Percentiles rank a stretch among this genome's conserved stretches.
These are phyloP conservation scores for Jamesozyma spencerorum DNA, from an alignment of 805 yeast genomes.

Conservation along the genomic window DNA sequence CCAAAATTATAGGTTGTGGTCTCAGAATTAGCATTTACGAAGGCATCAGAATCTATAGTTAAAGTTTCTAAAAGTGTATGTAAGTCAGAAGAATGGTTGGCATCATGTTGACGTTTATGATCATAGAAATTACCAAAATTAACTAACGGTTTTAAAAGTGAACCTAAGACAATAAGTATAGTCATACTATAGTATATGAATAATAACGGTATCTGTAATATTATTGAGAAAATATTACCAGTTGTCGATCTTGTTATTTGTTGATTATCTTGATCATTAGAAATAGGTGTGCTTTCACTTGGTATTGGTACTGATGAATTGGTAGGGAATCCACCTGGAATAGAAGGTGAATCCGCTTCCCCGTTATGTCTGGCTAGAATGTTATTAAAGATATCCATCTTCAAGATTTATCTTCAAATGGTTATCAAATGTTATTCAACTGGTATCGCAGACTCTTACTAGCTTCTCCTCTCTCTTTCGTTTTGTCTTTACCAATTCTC, in stretches of 20 bases:
- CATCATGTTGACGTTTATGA: slow-evolving; percentile 9
- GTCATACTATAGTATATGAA: slow-evolving; percentile 4
- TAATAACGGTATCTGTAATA: slow-evolving; percentile 7
- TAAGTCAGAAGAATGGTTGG: slow-evolving; percentile 10
- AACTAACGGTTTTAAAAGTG: slow-evolving; percentile 16
- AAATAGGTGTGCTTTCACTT: background rate
- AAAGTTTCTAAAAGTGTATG: slow-evolving; percentile 12
- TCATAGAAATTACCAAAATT: slow-evolving; percentile 18
- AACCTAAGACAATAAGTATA: background rate
- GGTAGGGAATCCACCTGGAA: slow-evolving; percentile 8
- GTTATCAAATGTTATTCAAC: too few species aligned
- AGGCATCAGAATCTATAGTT: slow-evolving; percentile 8
- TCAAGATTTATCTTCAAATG: too few species aligned
- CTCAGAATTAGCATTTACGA: background rate
- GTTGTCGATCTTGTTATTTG: background rate
- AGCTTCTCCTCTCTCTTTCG: too few species aligned
- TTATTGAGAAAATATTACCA: background rate
- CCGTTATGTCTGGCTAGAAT: background rate
- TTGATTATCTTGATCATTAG: background rate
- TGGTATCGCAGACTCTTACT: too few species aligned
- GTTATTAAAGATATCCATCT: slow-evolving; percentile 2
- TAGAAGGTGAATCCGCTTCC: background rate
- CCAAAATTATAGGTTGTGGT: slow-evolving; percentile 14
- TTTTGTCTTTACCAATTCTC: too few species aligned
- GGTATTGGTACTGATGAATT: background rate